A percentile compares a stretch with the other conserved stretches of the same genome.
These are phyloP conservation scores for Xerocomellus chrysenteron DNA, from an alignment of 768 basidiomycete species.

Conservation along the genomic window DNA sequence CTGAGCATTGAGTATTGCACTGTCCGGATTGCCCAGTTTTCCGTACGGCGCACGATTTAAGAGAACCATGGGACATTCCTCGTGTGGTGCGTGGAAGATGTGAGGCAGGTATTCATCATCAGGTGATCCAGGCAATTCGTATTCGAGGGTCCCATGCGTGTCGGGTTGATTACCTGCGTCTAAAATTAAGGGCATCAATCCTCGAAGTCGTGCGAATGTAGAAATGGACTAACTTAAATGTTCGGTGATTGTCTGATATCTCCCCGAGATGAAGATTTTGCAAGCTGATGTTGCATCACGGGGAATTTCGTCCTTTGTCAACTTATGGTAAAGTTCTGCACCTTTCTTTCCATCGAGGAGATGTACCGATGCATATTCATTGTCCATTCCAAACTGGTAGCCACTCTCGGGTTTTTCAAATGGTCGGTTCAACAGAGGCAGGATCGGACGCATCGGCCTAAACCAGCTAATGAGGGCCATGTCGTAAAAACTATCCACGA, in stretches of 20 bases:
- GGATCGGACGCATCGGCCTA: constrained; percentile 44
- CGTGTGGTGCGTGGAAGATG: constrained; percentile 55
- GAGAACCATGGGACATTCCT: constrained; percentile 62
- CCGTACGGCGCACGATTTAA: constrained; percentile 63
- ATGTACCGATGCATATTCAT: constrained; percentile 28
- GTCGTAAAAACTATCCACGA: constrained; percentile 71
- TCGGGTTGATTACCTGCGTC: constrained; percentile 37
- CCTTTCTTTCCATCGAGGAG: constrained; percentile 28
- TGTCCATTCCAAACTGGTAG: constrained; percentile 41
- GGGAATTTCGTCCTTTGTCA: constrained; percentile 14
- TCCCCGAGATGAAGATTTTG: constrained; percentile 30
- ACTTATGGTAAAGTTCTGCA: constrained; percentile 24
- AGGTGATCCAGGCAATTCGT: constrained; percentile 24
- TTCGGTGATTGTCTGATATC: constrained; percentile 38
- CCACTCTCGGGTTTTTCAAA: constrained; percentile 31
- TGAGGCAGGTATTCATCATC: constrained; percentile 61
- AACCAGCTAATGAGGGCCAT: constrained; percentile 64
- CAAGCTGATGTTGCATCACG: constrained; percentile 5
- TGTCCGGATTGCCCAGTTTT: constrained; percentile 42
- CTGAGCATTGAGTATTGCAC: constrained; percentile 53
- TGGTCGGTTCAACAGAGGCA: constrained; percentile 40
- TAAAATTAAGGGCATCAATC: constrained; percentile 17
- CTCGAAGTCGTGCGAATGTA: not conserved
- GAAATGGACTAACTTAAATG: constrained; percentile 36
- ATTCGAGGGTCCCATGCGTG: constrained; percentile 31